A percentile compares a stretch with the other conserved stretches of the same genome.
These are phyloP conservation scores for Phaeodactylum tricornutum DNA, from an alignment of 108 stramenopile genomes.

Conservation along the genomic window DNA sequence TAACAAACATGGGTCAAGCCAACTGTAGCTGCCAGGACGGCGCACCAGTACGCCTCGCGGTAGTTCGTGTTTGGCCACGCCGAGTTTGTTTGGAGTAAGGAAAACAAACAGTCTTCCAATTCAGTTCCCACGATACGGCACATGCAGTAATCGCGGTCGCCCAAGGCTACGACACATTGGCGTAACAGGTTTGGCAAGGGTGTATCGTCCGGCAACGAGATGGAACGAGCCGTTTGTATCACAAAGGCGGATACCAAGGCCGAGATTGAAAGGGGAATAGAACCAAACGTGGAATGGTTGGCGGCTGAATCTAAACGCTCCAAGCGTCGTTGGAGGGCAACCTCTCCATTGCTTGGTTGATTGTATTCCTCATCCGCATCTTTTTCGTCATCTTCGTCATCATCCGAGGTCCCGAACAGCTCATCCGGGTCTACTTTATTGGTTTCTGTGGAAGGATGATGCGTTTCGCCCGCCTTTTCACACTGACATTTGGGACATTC, in stretches of 20 bases:
- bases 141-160: constrained; percentile 23
- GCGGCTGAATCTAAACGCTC: constrained; percentile 21
- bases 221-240: neutral
- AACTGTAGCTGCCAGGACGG: constrained; percentile 26
- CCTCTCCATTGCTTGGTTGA: constrained; percentile 2
- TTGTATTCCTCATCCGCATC: constrained; percentile 4
- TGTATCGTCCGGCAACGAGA: too few species aligned
- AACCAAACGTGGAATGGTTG: constrained; percentile 16
- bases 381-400: constrained; percentile 21
- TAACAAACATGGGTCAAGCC: constrained; percentile 33
- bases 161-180: too few species aligned
- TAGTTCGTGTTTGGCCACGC: constrained; percentile 16
- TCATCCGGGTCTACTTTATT: constrained; percentile 12
- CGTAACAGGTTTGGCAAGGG: neutral
- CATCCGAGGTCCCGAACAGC: constrained; percentile 26
- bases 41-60: constrained; percentile 35
- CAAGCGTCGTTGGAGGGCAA: constrained; percentile 6
- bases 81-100: constrained; percentile 7
- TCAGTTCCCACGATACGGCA: constrained; percentile 20
- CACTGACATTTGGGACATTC: constrained; percentile 37
- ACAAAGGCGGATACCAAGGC: constrained; percentile 25
- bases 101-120: constrained; percentile 15
- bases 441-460: neutral
- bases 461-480: constrained; percentile 7
- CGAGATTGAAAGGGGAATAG: constrained; percentile 19